Evolutionary conservation across 2,329 filamentous ascomycete genomes (phyloP), one percentile per base, ranked within the genome.

Genomic region (Plectosphaerella cucumerina): DNA sequence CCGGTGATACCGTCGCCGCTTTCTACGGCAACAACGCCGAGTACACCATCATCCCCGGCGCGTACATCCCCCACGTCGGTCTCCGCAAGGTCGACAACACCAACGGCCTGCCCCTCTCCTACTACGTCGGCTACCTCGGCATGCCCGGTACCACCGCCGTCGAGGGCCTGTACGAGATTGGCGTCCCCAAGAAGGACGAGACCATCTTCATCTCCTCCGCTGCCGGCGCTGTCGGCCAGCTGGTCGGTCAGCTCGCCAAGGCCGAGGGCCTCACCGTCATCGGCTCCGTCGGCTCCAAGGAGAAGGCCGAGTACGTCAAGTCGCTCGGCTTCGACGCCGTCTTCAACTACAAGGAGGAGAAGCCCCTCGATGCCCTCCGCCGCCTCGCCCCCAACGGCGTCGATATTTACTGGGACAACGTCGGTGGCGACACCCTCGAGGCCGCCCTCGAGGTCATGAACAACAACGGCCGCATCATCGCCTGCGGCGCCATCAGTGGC

Each of bases 291-390:
- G 90, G 90, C 3, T 83, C 83, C 17, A 86, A 92, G 62, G 85
- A 87, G 62, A 95, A 96, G 75, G 75, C 91, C 21, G 81, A 87
- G 18, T 94, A 84, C 66, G 67, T 80, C 48, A 68, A 74, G 50
- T 72, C 78, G 61, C 70, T 81, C 1, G 77, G 76, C 9, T 80
- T 76, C 57, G 76, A 81, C 50, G 71, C 58, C 15, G 90, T 85
- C 9, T 94, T 93, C 73, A 94, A 95, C 76, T 95, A 95, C 78
- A 93, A 94, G 79, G 91, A 82, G 58, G 89, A 94, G 72, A 81
- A 78, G 58, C 79, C 89, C 0, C 63, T 70, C 1, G 85, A 86
- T 11, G 89, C 88, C 0, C 75, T 95, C 50, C 69, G 75, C 57
- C 78, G 87, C 52, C 76, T 94, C 17, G 87, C 87, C 0, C 89